These are phyloP conservation scores for Ampelocalamus luodianensis DNA, from an alignment of 176 grass and related monocot genomes.

Conservation along the genomic window DNA sequence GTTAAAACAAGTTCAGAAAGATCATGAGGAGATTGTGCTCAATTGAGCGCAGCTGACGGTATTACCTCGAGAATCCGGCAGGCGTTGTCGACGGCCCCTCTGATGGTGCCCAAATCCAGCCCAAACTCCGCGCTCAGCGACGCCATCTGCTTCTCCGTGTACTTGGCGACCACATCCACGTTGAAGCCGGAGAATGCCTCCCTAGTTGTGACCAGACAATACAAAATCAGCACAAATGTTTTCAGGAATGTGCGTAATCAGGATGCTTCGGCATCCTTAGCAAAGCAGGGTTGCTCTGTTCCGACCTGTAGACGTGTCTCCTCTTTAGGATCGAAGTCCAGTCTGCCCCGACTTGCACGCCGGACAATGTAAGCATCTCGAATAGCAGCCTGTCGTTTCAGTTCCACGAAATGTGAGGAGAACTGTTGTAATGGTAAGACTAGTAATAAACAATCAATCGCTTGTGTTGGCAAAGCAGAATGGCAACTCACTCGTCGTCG, in stretches of 20 bases:
- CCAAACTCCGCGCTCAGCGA: constrained; percentile 61
- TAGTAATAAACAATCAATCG: not conserved
- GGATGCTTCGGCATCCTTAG: not conserved
- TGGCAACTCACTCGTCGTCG: constrained; percentile 68
- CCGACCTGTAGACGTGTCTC: constrained; percentile 80
- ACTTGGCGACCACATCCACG: constrained; percentile 69
- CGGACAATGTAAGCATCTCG: constrained; percentile 83
- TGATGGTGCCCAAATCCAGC: constrained; percentile 72
- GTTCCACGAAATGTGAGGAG: constrained; percentile 1
- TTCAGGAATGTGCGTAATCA: not conserved
- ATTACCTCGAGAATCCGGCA: constrained; percentile 79
- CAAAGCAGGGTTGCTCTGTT: not conserved
- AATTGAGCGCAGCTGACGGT: not conserved
- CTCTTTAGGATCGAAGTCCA: constrained; percentile 92
- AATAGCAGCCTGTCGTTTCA: constrained; percentile 71
- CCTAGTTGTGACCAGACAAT: constrained; percentile 47
- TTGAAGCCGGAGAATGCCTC: constrained; percentile 83
- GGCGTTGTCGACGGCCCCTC: constrained; percentile 83
- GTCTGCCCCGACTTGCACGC: constrained; percentile 86
- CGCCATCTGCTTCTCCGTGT: constrained; percentile 84
- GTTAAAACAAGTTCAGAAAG: not conserved
- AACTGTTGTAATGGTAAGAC: not conserved
- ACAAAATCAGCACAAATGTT: constrained; percentile 36
- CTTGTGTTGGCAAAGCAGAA: not conserved
- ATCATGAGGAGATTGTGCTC: not conserved